These are phyloP conservation scores for Globisporangium cylindrosporum DNA, from an alignment of 352 stramenopile genomes.

Conservation along the genomic window DNA sequence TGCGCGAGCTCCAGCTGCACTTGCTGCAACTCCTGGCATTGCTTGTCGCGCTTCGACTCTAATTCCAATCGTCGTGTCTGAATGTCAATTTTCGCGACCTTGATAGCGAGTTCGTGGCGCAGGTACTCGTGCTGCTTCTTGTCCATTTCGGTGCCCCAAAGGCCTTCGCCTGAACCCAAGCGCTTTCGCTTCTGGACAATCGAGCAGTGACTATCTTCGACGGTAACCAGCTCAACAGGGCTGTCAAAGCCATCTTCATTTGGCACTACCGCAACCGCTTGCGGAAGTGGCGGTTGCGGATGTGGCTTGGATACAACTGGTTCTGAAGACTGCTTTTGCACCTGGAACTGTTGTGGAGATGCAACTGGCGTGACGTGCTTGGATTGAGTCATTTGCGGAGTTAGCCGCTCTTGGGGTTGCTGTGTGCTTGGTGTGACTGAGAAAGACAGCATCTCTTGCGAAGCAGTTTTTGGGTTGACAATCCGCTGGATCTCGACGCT, in stretches of 20 bases:
- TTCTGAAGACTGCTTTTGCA: not conserved
- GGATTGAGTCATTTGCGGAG: not conserved
- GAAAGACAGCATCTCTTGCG: not conserved
- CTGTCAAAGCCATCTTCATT: slow-evolving; percentile 3
- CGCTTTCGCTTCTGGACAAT: slow-evolving; percentile 11
- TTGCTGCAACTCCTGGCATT: slow-evolving; percentile 33
- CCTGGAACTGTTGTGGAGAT: slow-evolving; percentile 1
- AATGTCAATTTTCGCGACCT: slow-evolving; percentile 42
- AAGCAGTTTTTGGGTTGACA: not conserved
- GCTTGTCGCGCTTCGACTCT: slow-evolving; percentile 41
- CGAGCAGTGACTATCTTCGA: not conserved
- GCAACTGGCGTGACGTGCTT: not conserved
- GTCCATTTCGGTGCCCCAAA: not conserved
- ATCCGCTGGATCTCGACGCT: slow-evolving; percentile 10
- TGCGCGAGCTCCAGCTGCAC: slow-evolving; percentile 47
- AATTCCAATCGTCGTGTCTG: slow-evolving; percentile 41
- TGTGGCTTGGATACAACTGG: not conserved
- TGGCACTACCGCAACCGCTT: not conserved
- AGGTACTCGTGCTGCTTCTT: slow-evolving; percentile 30
- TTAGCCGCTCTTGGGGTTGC: not conserved
- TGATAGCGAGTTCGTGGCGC: slow-evolving; percentile 35
- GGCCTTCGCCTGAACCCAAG: not conserved
- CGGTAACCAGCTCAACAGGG: not conserved
- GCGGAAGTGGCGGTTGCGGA: not conserved
- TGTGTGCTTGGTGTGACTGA: not conserved